Evolutionary conservation across 78 protist species (phyloP).

Genomic region (Mastigamoeba balamuthi): DNA sequence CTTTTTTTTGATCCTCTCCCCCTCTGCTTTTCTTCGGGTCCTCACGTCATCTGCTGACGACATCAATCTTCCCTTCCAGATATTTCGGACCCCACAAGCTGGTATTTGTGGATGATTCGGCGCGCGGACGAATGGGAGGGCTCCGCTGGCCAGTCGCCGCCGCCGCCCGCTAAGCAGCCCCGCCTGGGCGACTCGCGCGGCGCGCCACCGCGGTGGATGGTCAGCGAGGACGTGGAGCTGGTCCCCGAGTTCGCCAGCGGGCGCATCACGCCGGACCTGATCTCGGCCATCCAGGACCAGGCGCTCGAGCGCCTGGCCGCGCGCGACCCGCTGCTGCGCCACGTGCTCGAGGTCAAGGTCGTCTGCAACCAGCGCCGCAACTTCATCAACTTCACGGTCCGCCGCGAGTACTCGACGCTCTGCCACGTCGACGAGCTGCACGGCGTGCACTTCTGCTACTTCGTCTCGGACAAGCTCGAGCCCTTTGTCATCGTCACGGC

Average conservation of each 20-base stretch:
- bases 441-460: background rate
- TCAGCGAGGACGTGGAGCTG: background rate
- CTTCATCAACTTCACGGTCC: background rate
- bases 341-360: background rate
- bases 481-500: background rate
- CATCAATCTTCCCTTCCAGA: too few species aligned
- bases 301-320: background rate
- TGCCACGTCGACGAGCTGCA: background rate
- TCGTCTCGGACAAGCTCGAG: slow-evolving; percentile 2
- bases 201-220: too few species aligned
- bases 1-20: too few species aligned
- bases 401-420: background rate
- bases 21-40: too few species aligned
- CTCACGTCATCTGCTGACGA: too few species aligned
- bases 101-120: too few species aligned
- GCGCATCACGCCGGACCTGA: background rate
- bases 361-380: background rate
- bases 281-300: background rate
- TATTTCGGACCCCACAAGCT: too few species aligned
- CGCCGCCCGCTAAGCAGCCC: too few species aligned
- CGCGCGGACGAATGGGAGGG: too few species aligned
- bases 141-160: too few species aligned
- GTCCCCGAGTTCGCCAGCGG: background rate
- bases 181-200: too few species aligned
- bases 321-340: background rate